Conservation (phyloP, 2,329 filamentous ascomycete genomes). For the Microthyrium microscopicum region DNA sequence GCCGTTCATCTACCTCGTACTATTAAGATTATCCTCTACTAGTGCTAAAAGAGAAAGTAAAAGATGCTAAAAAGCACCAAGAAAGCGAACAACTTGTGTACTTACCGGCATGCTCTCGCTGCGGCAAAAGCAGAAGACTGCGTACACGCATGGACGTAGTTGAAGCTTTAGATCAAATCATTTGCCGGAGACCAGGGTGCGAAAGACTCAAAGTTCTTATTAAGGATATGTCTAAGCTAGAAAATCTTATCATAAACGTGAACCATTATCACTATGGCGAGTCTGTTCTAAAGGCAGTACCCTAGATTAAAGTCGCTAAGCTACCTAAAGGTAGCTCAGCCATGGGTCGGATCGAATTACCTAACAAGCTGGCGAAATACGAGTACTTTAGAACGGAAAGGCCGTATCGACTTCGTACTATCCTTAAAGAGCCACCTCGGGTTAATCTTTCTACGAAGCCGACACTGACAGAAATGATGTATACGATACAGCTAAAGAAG, state of each 20-base stretch:
- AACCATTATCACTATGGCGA: slow-evolving; percentile 5
- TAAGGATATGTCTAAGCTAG: slow-evolving; percentile 1
- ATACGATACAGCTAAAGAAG: slow-evolving; percentile 1
- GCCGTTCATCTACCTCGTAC: slow-evolving; percentile 3
- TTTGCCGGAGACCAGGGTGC: slow-evolving; percentile 4
- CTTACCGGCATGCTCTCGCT: slow-evolving; percentile 4
- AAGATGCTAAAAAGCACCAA: slow-evolving; percentile 1
- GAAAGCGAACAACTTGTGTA: slow-evolving; percentile 1
- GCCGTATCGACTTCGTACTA: slow-evolving; percentile 1
- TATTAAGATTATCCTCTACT: slow-evolving; percentile 2
- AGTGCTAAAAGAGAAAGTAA: slow-evolving; percentile 3
- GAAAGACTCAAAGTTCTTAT: slow-evolving; percentile 3
- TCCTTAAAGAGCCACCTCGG: slow-evolving; percentile 1
- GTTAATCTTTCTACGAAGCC: slow-evolving; percentile 4
- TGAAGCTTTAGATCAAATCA: slow-evolving; percentile 3
- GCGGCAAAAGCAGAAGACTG: slow-evolving; percentile 2
- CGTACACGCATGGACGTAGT: slow-evolving; percentile 2
- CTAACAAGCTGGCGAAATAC: not conserved
- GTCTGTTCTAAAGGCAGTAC: slow-evolving; percentile 1
- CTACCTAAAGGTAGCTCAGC: slow-evolving; percentile 4
- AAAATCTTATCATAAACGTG: slow-evolving; percentile 3
- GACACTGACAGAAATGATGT: not conserved
- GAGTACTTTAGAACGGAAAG: slow-evolving; percentile 1
- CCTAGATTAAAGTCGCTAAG: slow-evolving; percentile 1
- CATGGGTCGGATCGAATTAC: slow-evolving; percentile 2